These are phyloP conservation scores for Ceriops tagal DNA, from an alignment of 345 rosid species.

Conservation along the genomic window DNA sequence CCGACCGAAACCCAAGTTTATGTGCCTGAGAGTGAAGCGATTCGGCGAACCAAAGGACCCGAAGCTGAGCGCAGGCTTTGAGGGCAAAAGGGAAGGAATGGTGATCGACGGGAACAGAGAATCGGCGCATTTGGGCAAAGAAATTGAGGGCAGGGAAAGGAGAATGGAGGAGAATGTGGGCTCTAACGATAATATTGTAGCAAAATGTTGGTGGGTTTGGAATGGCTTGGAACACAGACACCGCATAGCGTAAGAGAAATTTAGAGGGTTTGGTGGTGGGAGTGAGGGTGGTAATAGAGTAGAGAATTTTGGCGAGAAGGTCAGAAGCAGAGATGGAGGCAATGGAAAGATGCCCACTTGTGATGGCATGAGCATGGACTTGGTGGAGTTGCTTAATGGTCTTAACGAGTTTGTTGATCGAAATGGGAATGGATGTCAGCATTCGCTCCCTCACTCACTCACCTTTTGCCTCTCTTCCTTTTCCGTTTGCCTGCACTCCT, in stretches of 20 bases:
- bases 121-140: conserved; percentile 52
- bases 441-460: no score
- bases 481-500: no score
- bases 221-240: conserved; percentile 39
- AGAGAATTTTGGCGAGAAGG: conserved; percentile 40
- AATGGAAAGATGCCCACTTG: conserved; percentile 20
- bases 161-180: conserved; percentile 44
- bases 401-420: conserved; percentile 4
- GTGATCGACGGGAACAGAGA: conserved; percentile 53
- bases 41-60: conserved; percentile 20
- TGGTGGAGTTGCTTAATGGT: conserved; percentile 36
- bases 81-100: conserved; percentile 63
- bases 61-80: conserved; percentile 51
- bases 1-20: conserved; percentile 47
- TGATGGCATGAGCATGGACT: conserved; percentile 39
- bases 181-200: conserved; percentile 52
- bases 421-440: neutral
- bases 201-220: conserved; percentile 52
- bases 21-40: conserved; percentile 52
- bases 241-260: conserved; percentile 33
- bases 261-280: conserved; percentile 14
- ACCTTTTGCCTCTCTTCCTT: no score
- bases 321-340: conserved; percentile 12
- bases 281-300: conserved; percentile 32
- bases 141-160: conserved; percentile 48